Base-by-base conservation (phyloP, 768 basidiomycete genomes). In the Boletus coccyginus region DNA sequence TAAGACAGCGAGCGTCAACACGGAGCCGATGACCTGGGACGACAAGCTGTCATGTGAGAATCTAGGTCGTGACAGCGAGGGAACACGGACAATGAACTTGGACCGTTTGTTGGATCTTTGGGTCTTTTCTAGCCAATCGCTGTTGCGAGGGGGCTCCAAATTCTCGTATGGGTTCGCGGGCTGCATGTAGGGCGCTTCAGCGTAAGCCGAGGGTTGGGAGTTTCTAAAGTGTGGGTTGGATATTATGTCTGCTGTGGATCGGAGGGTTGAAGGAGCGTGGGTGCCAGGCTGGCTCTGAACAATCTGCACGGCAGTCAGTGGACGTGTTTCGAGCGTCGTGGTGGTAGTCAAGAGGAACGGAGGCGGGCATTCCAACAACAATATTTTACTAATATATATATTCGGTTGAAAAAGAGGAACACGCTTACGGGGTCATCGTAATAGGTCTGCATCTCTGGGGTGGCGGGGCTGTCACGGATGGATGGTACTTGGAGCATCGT, bases 11-110 rank as follows among this genome's bases (percentile, higher is more conserved):
- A 90, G 62, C 12, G 66, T 76, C 46, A 85, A 53, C 14, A 78
- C 51, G 10, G 78, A 74, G 21, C 79, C 81, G 51, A 84, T 73
- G 56, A 86, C 77, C 88, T 89, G 55, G 46, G 14, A 56, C 3
- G 55, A 41, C 21, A 29, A 5, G 27, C 27, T 31, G 40, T 46
- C 38, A 56, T 9, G 53, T 51, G 36, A 49, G 36, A 49, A 32
- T 16, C 31, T n/a, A 46, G 7, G 16, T 9, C 17, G 33, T 32
- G 38, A 29, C 16, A 19, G 33, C 41, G 31, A 54, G 36, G 36
- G 27, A 42, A 24, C 6, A 78, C 85, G 62, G 58, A 88, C 87
- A 58, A 87, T 81, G 64, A 68, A 76, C 68, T 81, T 86, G 48
- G 82, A 82, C 29, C 81, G 78, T 36, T 59, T 67, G 52, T 61